phyloP scores from a whole-genome alignment of 2,329 filamentous ascomycete species.

The Pseudogymnoascus sp. region DNA sequence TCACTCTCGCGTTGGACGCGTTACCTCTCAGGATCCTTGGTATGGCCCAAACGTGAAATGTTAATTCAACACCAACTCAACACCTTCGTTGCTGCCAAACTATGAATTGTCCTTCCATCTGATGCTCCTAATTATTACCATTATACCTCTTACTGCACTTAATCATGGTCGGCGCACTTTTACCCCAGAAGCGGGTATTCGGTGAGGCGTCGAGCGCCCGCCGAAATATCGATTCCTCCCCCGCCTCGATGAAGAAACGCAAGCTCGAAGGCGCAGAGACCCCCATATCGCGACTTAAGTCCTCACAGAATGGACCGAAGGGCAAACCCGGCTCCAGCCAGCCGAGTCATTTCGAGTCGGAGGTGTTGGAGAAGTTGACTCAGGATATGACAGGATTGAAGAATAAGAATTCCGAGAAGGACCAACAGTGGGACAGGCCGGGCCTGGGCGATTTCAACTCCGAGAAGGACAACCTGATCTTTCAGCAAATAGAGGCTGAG shows the following conservation, averaged over 20 bases:
- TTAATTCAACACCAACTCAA: background rate
- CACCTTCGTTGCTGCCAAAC: background rate
- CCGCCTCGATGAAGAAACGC: constrained; percentile 59
- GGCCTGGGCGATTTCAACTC: constrained; percentile 52
- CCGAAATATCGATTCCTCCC: constrained; percentile 51
- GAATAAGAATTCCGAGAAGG: constrained; percentile 79
- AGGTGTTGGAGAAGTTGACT: constrained; percentile 90
- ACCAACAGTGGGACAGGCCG: constrained; percentile 81
- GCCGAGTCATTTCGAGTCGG: constrained; percentile 80
- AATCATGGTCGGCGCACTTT: constrained; percentile 31
- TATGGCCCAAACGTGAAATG: background rate
- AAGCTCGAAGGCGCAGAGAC: constrained; percentile 61
- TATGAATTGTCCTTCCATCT: background rate
- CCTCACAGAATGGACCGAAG: constrained; percentile 53
- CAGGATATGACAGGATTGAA: constrained; percentile 85
- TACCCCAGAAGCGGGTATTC: constrained; percentile 65
- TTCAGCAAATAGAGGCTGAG: constrained; percentile 93
- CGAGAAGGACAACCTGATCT: constrained; percentile 62
- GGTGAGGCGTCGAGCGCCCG: constrained; percentile 57
- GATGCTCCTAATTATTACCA: background rate
- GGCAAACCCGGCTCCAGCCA: constrained; percentile 64
- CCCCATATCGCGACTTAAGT: constrained; percentile 48
- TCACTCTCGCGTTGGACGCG: constrained; percentile 8
- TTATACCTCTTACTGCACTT: background rate
- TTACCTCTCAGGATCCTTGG: background rate